Evolutionary conservation across 768 basidiomycete genomes (phyloP).

Genomic region (Chalciporus pseudorubinellus): DNA sequence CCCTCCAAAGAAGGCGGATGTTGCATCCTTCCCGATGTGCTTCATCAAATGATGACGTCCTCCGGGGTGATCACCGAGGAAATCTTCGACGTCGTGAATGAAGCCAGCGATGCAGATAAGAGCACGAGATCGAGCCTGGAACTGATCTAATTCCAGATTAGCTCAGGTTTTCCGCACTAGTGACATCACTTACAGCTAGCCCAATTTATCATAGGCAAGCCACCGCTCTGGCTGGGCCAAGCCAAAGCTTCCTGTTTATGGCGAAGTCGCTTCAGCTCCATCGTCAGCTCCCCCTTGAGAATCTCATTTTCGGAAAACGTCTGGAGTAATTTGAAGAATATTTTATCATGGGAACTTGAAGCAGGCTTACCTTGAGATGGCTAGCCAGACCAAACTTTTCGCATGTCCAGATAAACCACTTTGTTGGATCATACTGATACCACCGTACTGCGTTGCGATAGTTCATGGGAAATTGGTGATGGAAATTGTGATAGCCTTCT

Average conservation of each 20-base stretch:
- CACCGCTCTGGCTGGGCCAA: conserved; percentile 77
- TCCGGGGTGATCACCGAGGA: conserved; percentile 90
- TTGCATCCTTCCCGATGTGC: conserved; percentile 87
- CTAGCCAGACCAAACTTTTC: no score
- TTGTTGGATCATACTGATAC: no score
- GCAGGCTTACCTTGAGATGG: no score
- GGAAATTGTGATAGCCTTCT: no score
- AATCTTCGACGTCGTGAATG: conserved; percentile 84
- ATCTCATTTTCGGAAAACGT: conserved; percentile 70
- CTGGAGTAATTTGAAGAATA: conserved; percentile 13
- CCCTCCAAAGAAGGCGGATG: conserved; percentile 92
- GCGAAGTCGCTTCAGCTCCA: conserved; percentile 87
- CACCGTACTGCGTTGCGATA: no score
- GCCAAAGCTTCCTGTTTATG: conserved; percentile 69
- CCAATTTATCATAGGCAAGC: conserved; percentile 83
- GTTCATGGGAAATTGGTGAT: no score
- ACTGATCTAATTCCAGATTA: conserved; percentile 52
- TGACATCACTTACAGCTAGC: conserved; percentile 62
- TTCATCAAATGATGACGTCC: conserved; percentile 81
- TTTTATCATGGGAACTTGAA: no score
- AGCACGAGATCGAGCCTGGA: conserved; percentile 75
- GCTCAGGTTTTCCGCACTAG: neutral
- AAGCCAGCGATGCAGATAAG: conserved; percentile 87
- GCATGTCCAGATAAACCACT: no score
- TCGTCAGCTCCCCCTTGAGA: conserved; percentile 86